Evolutionary conservation across 768 basidiomycete genomes (phyloP).

Genomic region (Lepiota venenata): DNA sequence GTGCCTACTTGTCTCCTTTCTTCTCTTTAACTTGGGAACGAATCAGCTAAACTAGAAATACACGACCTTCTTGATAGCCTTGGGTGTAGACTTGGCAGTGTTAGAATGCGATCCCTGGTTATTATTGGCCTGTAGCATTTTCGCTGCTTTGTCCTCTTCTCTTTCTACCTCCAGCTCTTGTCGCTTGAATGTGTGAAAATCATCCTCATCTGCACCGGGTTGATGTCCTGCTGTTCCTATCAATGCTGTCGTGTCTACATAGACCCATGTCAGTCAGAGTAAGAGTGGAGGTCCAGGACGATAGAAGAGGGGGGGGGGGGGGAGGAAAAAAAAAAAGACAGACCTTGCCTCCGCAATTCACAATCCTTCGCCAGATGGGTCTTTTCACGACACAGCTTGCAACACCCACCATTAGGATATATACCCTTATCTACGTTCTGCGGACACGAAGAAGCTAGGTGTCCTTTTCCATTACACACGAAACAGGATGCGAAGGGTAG

Average conservation of each 20-base stretch:
- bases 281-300: neutral
- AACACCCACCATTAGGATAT: constrained; percentile 88
- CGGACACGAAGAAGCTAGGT: constrained; percentile 82
- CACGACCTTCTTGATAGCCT: constrained; percentile 3
- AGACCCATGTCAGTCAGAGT: constrained; percentile 30
- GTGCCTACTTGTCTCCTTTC: neutral
- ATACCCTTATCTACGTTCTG: constrained; percentile 77
- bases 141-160: constrained; percentile 48
- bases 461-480: constrained; percentile 81
- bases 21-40: no score
- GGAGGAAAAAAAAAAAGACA: neutral
- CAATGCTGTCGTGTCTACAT: constrained; percentile 26
- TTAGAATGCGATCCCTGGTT: neutral
- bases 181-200: constrained; percentile 82
- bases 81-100: neutral
- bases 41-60: constrained; percentile 8
- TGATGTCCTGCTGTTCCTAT: constrained; percentile 48
- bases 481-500: constrained; percentile 92
- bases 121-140: constrained; percentile 16
- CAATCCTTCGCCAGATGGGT: constrained; percentile 88
- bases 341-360: constrained; percentile 56
- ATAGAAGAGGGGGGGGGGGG: no score
- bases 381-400: constrained; percentile 85
- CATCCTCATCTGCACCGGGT: constrained; percentile 90
- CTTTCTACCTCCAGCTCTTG: constrained; percentile 55